phyloP scores from a whole-genome alignment of 2,329 filamentous ascomycete species.

The Trichoderma arundinaceum region DNA sequence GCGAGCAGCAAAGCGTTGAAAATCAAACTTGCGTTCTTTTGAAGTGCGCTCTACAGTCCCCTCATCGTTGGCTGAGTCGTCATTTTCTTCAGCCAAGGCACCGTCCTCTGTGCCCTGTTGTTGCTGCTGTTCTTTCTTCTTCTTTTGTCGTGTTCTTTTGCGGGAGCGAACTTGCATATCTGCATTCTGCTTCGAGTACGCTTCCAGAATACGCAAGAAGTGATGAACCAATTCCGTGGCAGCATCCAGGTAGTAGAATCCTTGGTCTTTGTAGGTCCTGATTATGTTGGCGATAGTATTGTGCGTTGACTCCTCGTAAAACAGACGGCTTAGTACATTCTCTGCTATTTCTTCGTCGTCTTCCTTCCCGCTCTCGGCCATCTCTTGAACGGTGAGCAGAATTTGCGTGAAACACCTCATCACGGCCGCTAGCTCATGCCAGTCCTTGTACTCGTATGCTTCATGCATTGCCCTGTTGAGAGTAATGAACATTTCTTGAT shows the following conservation, averaged over 20 bases:
- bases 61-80: constrained; percentile 74
- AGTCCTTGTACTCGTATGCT: constrained; percentile 80
- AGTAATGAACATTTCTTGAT: constrained; percentile 92
- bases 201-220: constrained; percentile 88
- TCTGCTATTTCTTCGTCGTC: constrained; percentile 98
- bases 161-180: constrained; percentile 92
- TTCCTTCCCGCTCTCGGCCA: constrained; percentile 81
- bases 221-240: constrained; percentile 90
- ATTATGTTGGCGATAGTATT: constrained; percentile 83
- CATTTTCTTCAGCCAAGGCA: constrained; percentile 63
- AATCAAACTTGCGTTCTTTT: constrained; percentile 92
- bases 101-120: constrained; percentile 48
- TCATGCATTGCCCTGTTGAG: constrained; percentile 83
- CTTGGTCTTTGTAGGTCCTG: constrained; percentile 88
- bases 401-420: constrained; percentile 97
- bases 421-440: constrained; percentile 83
- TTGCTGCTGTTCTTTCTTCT: constrained; percentile 67
- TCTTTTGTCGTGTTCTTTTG: constrained; percentile 74
- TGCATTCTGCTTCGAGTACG: constrained; percentile 91
- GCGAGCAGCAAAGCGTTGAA: constrained; percentile 77
- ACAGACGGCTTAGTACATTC: constrained; percentile 95
- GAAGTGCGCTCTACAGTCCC: constrained; percentile 71
- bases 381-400: constrained; percentile 87
- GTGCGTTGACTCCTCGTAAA: constrained; percentile 95
- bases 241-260: constrained; percentile 90